A percentile compares a stretch with the other conserved stretches of the same genome.
Conservation (phyloP, 2,329 filamentous ascomycete genomes). For the Pseudonectria foliicola region DNA sequence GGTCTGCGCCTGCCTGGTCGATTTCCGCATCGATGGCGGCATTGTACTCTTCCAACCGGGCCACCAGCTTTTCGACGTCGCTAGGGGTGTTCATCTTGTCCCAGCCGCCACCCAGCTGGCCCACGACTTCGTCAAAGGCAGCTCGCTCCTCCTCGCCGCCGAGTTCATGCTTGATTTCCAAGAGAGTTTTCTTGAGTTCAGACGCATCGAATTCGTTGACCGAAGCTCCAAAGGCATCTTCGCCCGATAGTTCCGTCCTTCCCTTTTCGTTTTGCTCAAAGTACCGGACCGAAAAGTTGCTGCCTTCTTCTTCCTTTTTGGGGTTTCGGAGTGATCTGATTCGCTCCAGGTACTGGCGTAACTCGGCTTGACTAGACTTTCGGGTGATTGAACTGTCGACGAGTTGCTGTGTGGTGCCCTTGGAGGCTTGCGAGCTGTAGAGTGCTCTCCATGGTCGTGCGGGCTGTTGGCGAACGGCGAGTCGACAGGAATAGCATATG, state of each 20-base stretch:
- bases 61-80: constrained; percentile 29
- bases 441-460: constrained; percentile 22
- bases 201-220: constrained; percentile 30
- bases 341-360: constrained; percentile 22
- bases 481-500: constrained; percentile 32
- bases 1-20: constrained; percentile 22
- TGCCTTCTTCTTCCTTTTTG: constrained; percentile 6
- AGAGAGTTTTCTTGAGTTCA: constrained; percentile 29
- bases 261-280: constrained; percentile 39
- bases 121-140: constrained; percentile 30
- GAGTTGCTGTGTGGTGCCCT: constrained; percentile 11
- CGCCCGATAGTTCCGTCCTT: constrained; percentile 30
- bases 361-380: constrained; percentile 21
- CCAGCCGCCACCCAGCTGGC: constrained; percentile 25
- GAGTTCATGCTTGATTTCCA: constrained; percentile 32
- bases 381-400: constrained; percentile 11
- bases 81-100: constrained; percentile 24
- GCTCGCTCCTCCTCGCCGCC: constrained; percentile 26
- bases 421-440: constrained; percentile 27
- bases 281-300: constrained; percentile 33
- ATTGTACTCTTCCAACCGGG: constrained; percentile 28
- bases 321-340: constrained; percentile 19
- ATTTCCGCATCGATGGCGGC: constrained; percentile 29
- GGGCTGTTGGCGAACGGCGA: constrained; percentile 22
- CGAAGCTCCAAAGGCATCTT: constrained; percentile 35